Percentiles rank a stretch among this genome's conserved stretches.
These are phyloP conservation scores for Neurospora sp. DNA, from an alignment of 495 filamentous ascomycete species.

Conservation along the genomic window DNA sequence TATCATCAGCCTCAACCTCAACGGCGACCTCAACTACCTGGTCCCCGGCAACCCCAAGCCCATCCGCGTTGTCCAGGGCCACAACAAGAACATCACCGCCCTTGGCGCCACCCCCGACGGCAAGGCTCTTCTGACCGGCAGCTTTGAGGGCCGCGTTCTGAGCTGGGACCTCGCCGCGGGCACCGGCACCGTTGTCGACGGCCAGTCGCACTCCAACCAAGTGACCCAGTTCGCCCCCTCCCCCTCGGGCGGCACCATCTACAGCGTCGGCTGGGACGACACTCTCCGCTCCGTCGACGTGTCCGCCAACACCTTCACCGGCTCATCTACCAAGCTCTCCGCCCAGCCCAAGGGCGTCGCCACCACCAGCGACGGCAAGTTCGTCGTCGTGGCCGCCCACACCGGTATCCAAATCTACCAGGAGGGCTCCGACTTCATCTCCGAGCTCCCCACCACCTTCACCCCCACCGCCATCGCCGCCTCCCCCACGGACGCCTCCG, in stretches of 20 bases:
- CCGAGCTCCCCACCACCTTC: constrained; percentile 38
- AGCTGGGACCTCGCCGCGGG: constrained; percentile 70
- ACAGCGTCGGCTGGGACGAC: constrained; percentile 93
- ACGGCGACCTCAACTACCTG: constrained; percentile 86
- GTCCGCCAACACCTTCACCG: constrained; percentile 38
- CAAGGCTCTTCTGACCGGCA: constrained; percentile 72
- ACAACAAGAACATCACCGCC: constrained; percentile 86
- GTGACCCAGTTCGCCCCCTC: constrained; percentile 60
- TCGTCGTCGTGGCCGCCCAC: constrained; percentile 53
- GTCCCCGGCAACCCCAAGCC: constrained; percentile 58
- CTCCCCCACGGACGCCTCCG: constrained; percentile 27
- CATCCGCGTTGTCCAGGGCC: constrained; percentile 68
- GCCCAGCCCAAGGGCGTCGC: constrained; percentile 45
- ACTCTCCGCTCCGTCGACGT: constrained; percentile 70
- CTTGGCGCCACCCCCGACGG: constrained; percentile 42
- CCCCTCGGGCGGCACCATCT: constrained; percentile 46
- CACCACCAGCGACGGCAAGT: constrained; percentile 26
- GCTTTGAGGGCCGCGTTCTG: constrained; percentile 79
- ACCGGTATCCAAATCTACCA: constrained; percentile 56
- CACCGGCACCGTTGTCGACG: constrained; percentile 56
- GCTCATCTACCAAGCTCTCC: constrained; percentile 33
- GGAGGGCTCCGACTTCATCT: constrained; percentile 34
- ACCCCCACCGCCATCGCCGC: constrained; percentile 63
- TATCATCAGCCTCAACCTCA: constrained; percentile 79
- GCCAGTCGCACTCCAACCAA: constrained; percentile 71